These are phyloP conservation scores for Ensete glaucum DNA, from an alignment of 176 grass and related monocot species.

Conservation along the genomic window DNA sequence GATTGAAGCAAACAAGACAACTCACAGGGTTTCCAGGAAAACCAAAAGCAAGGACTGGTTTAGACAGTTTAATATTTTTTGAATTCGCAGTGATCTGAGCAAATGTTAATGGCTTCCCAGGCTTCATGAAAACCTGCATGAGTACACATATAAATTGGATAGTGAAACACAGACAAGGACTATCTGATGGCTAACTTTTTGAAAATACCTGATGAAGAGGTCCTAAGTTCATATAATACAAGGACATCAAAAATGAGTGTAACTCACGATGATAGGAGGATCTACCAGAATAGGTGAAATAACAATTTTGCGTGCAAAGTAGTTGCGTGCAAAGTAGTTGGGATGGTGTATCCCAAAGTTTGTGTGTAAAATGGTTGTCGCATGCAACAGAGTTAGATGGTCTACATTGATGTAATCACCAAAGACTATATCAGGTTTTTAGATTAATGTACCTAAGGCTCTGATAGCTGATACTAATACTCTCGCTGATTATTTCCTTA, in stretches of 20 bases:
- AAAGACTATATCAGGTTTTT: too few species aligned
- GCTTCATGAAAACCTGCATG: constrained; percentile 72
- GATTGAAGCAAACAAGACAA: constrained; percentile 86
- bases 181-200: neutral
- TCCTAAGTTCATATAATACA: neutral
- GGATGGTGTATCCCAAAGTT: too few species aligned
- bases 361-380: too few species aligned
- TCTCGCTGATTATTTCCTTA: too few species aligned
- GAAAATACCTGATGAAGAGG: neutral
- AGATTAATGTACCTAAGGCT: too few species aligned
- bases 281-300: too few species aligned
- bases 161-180: constrained; percentile 18
- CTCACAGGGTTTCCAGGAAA: constrained; percentile 98
- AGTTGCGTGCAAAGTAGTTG: too few species aligned
- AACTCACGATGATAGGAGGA: too few species aligned
- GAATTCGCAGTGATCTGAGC: constrained; percentile 40
- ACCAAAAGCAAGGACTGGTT: constrained; percentile 72
- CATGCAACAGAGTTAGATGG: too few species aligned
- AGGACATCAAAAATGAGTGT: neutral
- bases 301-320: too few species aligned
- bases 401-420: too few species aligned
- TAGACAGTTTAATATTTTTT: constrained; percentile 32
- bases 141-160: neutral
- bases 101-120: constrained; percentile 90
- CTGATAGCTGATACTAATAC: too few species aligned